A percentile compares a stretch with the other conserved stretches of the same genome.
Conservation (phyloP, 768 basidiomycete species). For the Xerocomellus intermedius region DNA sequence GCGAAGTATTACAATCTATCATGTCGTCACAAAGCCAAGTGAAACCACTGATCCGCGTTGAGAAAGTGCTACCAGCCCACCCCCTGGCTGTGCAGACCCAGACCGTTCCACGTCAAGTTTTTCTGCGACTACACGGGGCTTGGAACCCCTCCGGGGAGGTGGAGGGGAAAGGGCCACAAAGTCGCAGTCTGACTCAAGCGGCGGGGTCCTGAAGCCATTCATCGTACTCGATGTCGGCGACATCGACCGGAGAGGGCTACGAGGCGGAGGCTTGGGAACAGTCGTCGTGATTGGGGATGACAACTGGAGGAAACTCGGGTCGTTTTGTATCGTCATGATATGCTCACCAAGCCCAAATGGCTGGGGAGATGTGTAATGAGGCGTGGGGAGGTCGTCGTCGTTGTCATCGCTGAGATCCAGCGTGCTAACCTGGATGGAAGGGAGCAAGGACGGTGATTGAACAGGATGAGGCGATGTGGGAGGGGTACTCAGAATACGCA, state of each 20-base stretch:
- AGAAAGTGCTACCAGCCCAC: slow-evolving; percentile 37
- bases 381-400: slow-evolving; percentile 30
- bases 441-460: slow-evolving; percentile 23
- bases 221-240: slow-evolving; percentile 17
- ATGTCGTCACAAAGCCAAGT: slow-evolving; percentile 47
- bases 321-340: slow-evolving; percentile 49
- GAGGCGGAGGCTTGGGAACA: slow-evolving; percentile 17
- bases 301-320: slow-evolving; percentile 62
- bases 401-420: slow-evolving; percentile 25
- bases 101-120: slow-evolving; percentile 8
- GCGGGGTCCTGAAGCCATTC: slow-evolving; percentile 10
- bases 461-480: slow-evolving; percentile 33
- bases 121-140: slow-evolving; percentile 37
- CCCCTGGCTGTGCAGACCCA: slow-evolving; percentile 9
- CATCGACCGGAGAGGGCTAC: slow-evolving; percentile 23
- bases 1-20: slow-evolving; percentile 25
- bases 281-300: slow-evolving; percentile 43
- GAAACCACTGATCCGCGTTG: slow-evolving; percentile 54
- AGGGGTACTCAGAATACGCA: slow-evolving; percentile 68
- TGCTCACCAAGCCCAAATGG: slow-evolving; percentile 52
- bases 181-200: slow-evolving; percentile 33
- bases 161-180: slow-evolving; percentile 60
- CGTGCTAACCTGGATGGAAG: slow-evolving; percentile 27
- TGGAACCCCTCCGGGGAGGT: slow-evolving; percentile 62
- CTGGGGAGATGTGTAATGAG: slow-evolving; percentile 12